Base-by-base conservation (phyloP, 2,329 filamentous ascomycete genomes). In the Sarocladium strictum region DNA sequence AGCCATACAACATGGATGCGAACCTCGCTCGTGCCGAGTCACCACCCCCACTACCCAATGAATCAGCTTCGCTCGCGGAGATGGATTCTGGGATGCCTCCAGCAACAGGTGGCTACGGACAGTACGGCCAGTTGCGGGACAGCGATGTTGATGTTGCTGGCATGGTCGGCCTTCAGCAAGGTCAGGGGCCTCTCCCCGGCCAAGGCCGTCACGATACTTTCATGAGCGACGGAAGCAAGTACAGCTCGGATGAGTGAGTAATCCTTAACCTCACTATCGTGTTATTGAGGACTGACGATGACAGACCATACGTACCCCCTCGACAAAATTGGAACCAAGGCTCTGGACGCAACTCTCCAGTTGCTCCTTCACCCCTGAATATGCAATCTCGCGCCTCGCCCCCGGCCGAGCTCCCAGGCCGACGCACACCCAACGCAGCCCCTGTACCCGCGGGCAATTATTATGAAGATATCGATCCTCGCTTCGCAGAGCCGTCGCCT, bases 401-500 rank as follows among this genome's bases (percentile, higher is more conserved):
- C 3, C 27, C 49, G 26, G 67, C 70, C 54, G 73, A 76, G 56
- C 62, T 71, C 29, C 63, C 69, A 40, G 65, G 60, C 45, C 67
- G 66, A 43, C 67, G 65, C 38, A 69, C 71, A 29, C 67, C 70
- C 15, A 62, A 69, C 15, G 62, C 63, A 38, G 65, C 64, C 53
- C 61, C 61, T 7, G n/a, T 4, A 26, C 32, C 50, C 3, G 9
- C 50, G 23, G 72, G 64, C 62, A 72, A 80, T 58, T 97, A 97
- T 71, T 96, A 95, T 65, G 94, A 97, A 76, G 93, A 97, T 67
- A 84, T 96, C 12, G 91, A 96, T 60, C 91, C 93, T 43, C 88
- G 85, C 55, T 97, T 97, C 64, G 87, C 84, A 32, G 79, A 58
- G 52, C 68, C 70, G 40, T 57, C 59, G 53, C 60, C 57, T 57